phyloP scores from a whole-genome alignment of 2,329 filamentous ascomycete genomes.

The Diaporthe destruens region DNA sequence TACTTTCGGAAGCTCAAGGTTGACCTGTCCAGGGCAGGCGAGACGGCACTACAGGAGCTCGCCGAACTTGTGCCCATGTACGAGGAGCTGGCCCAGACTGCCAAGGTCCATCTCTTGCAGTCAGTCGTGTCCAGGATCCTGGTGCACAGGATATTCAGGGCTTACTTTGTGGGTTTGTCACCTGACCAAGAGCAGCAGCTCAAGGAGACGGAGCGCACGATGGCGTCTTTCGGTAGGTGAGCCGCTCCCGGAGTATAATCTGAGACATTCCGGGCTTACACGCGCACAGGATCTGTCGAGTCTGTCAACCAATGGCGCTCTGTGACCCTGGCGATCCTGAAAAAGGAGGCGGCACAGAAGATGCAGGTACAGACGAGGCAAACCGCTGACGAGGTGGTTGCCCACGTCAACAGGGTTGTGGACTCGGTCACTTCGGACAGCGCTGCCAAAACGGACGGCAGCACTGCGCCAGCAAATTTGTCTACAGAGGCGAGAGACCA shows the following conservation, averaged over 20 bases:
- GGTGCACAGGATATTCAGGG: slow-evolving; percentile 71
- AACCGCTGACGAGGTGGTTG: slow-evolving; percentile 58
- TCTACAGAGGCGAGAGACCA: slow-evolving; percentile 62
- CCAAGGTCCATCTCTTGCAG: slow-evolving; percentile 74
- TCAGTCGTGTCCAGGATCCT: slow-evolving; percentile 71
- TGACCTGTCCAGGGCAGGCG: slow-evolving; percentile 58
- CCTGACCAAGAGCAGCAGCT: slow-evolving; percentile 65
- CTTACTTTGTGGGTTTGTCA: slow-evolving; percentile 74
- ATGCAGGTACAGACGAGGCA: slow-evolving; percentile 60
- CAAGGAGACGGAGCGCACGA: slow-evolving; percentile 60
- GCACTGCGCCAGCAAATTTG: slow-evolving; percentile 43
- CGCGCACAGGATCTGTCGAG: slow-evolving; percentile 59
- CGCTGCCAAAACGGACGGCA: slow-evolving; percentile 43
- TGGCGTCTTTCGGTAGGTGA: slow-evolving; percentile 57
- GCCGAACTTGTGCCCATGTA: slow-evolving; percentile 69
- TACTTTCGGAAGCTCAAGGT: slow-evolving; percentile 75
- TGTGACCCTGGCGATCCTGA: slow-evolving; percentile 70
- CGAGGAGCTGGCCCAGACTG: slow-evolving; percentile 63
- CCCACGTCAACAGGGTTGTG: slow-evolving; percentile 63
- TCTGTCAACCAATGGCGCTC: slow-evolving; percentile 76
- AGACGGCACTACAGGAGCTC: slow-evolving; percentile 58
- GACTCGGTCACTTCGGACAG: slow-evolving; percentile 60
- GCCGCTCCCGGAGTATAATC: slow-evolving; percentile 18
- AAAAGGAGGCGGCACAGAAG: slow-evolving; percentile 62
- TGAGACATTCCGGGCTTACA: slow-evolving; percentile 36